A percentile compares a stretch with the other conserved stretches of the same genome.
Conservation (phyloP, 371 early-diverging fungal species). For the Amoeboaphelidium protococcarum region DNA sequence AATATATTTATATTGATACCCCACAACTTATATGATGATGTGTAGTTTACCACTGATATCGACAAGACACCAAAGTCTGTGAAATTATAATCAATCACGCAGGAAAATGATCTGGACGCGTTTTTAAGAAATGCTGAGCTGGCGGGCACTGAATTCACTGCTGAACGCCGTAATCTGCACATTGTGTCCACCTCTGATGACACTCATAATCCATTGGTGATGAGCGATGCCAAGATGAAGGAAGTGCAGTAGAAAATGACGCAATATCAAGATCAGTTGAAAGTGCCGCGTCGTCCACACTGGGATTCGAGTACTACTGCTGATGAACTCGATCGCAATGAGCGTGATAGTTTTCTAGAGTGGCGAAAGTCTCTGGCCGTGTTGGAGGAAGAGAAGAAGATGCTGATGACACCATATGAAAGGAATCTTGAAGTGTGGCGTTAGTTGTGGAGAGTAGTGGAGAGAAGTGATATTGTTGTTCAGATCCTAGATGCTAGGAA, state of each 20-base stretch:
- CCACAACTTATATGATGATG: background rate
- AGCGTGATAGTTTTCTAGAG: conserved; percentile 58
- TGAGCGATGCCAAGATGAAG: conserved; percentile 43
- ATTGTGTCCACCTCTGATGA: conserved; percentile 29
- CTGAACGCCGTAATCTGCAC: conserved; percentile 62
- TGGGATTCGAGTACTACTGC: conserved; percentile 71
- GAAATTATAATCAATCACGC: conserved; percentile 86
- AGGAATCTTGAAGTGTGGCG: conserved; percentile 98
- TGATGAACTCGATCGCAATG: conserved; percentile 44
- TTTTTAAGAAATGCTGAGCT: conserved; percentile 80
- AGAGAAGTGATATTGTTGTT: conserved; percentile 81
- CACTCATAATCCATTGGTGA: conserved; percentile 41
- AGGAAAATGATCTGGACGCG: conserved; percentile 83
- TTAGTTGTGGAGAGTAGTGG: conserved; percentile 97
- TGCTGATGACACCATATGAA: conserved; percentile 91
- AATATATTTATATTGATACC: too few relatives aligned
- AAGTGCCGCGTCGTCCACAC: conserved; percentile 38
- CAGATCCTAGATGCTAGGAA: conserved; percentile 99
- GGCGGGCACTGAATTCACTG: conserved; percentile 84
- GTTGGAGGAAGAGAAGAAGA: conserved; percentile 64
- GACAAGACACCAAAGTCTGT: conserved; percentile 47
- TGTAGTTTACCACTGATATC: conserved; percentile 47
- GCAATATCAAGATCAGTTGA: conserved; percentile 34
- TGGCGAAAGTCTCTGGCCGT: conserved; percentile 72
- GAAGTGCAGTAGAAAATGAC: conserved; percentile 41